These are phyloP conservation scores for Cairneyella variabilis DNA, from an alignment of 495 filamentous ascomycete genomes.

Conservation along the genomic window DNA sequence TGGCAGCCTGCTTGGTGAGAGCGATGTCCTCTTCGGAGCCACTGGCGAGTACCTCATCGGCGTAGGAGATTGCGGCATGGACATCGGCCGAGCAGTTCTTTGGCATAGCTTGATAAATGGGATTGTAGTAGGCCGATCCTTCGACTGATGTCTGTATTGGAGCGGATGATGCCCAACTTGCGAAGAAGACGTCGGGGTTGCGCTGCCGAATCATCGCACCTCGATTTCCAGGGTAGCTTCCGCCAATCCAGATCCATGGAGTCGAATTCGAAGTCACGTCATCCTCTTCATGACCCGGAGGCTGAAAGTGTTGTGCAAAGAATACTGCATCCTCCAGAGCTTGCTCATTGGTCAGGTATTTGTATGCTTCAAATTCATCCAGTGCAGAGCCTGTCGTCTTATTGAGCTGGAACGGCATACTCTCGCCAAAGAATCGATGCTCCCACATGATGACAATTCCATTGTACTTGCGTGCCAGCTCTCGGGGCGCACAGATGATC, in stretches of 20 bases:
- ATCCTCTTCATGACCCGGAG: not conserved
- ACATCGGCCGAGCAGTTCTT: constrained; percentile 17
- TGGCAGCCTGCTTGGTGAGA: not conserved
- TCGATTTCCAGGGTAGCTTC: constrained; percentile 14
- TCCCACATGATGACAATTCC: constrained; percentile 15
- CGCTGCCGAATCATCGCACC: constrained; percentile 1
- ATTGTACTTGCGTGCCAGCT: constrained; percentile 5
- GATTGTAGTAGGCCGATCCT: constrained; percentile 5
- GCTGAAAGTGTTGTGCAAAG: constrained; percentile 12
- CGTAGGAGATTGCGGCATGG: constrained; percentile 6
- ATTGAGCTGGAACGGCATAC: constrained; percentile 5
- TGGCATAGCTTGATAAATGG: constrained; percentile 1
- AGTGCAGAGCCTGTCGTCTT: not conserved
- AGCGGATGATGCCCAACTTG: constrained; percentile 13
- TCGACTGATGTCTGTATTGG: constrained; percentile 5
- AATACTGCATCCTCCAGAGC: constrained; percentile 12
- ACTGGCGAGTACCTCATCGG: not conserved
- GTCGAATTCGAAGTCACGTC: not conserved
- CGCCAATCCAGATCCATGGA: constrained; percentile 18
- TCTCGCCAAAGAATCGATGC: constrained; percentile 16
- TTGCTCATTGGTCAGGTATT: constrained; percentile 15
- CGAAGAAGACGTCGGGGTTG: constrained; percentile 14
- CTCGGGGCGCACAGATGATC: not conserved
- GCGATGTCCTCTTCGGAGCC: not conserved
- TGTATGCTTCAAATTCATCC: constrained; percentile 7